Conservation (phyloP, 495 filamentous ascomycete species). For the Stereocaulon alpinum region DNA sequence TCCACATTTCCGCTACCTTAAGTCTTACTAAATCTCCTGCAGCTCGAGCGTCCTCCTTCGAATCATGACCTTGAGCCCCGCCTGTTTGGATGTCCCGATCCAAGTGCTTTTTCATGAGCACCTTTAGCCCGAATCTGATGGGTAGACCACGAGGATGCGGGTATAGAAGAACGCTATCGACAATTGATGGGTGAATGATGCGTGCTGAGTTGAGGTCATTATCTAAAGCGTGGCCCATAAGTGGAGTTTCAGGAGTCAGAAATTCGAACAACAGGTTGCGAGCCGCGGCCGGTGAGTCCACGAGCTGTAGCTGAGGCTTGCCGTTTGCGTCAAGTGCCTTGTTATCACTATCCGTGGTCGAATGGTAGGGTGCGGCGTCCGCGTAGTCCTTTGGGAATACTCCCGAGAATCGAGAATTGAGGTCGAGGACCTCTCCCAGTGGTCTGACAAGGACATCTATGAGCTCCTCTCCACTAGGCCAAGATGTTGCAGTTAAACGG, state of each 20-base stretch:
- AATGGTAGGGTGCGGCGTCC: constrained; percentile 49
- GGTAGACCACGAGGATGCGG: constrained; percentile 71
- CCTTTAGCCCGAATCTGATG: constrained; percentile 68
- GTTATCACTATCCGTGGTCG: constrained; percentile 16
- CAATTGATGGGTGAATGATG: constrained; percentile 70
- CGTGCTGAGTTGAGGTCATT: constrained; percentile 83
- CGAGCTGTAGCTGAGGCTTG: constrained; percentile 48
- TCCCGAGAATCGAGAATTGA: constrained; percentile 85
- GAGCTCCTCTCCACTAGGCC: constrained; percentile 64
- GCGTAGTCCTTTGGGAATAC: constrained; percentile 64
- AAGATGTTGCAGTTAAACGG: constrained; percentile 75
- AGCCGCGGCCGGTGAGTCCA: constrained; percentile 58
- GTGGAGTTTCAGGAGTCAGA: constrained; percentile 60
- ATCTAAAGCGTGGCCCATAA: constrained; percentile 90
- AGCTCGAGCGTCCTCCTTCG: constrained; percentile 74
- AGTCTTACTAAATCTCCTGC: constrained; percentile 75
- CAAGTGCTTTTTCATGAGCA: constrained; percentile 67
- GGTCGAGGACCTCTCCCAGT: constrained; percentile 71
- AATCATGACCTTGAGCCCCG: constrained; percentile 67
- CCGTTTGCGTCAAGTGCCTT: constrained; percentile 8
- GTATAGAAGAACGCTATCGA: constrained; percentile 81
- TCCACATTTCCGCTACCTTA: constrained; percentile 56
- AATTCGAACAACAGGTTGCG: constrained; percentile 60
- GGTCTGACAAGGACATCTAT: constrained; percentile 82
- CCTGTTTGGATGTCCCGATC: constrained; percentile 68